Evolutionary conservation across 805 yeast genomes (phyloP).

Genomic region (Lipomyces lipofer): DNA sequence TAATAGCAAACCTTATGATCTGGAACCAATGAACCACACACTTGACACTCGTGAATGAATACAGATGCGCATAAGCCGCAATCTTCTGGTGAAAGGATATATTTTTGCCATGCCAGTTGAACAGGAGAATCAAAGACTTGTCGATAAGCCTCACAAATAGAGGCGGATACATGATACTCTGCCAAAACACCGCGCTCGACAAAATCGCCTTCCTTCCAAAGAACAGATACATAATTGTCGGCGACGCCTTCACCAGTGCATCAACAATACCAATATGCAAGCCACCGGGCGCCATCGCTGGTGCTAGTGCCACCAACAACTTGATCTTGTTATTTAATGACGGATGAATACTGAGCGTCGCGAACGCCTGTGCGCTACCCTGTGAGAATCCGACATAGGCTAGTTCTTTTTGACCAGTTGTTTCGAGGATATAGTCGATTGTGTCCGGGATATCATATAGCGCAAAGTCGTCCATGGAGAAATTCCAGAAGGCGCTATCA

Average conservation of each 20-base stretch:
- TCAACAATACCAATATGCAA: slow-evolving; percentile 75
- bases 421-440: slow-evolving; percentile 65
- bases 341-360: slow-evolving; percentile 66
- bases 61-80: slow-evolving; percentile 80
- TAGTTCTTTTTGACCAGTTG: slow-evolving; percentile 49
- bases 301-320: slow-evolving; percentile 79
- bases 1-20: no score
- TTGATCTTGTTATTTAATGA: slow-evolving; percentile 56
- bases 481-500: slow-evolving; percentile 74
- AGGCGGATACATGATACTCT: slow-evolving; percentile 71
- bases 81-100: slow-evolving; percentile 72
- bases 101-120: slow-evolving; percentile 77
- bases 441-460: slow-evolving; percentile 84
- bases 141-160: slow-evolving; percentile 74
- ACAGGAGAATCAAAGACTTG: slow-evolving; percentile 61
- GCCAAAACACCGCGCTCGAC: slow-evolving; percentile 81
- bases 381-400: slow-evolving; percentile 88
- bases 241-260: slow-evolving; percentile 72
- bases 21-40: slow-evolving; percentile 96
- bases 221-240: slow-evolving; percentile 63
- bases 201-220: slow-evolving; percentile 76
- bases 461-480: slow-evolving; percentile 89
- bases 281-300: slow-evolving; percentile 91
- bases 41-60: slow-evolving; percentile 89
- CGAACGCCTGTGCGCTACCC: slow-evolving; percentile 93